Evolutionary conservation across 1,284 basidiomycete species (phyloP), one percentile per base, ranked within the genome.

Genomic region (Exsudoporus floridanus): DNA sequence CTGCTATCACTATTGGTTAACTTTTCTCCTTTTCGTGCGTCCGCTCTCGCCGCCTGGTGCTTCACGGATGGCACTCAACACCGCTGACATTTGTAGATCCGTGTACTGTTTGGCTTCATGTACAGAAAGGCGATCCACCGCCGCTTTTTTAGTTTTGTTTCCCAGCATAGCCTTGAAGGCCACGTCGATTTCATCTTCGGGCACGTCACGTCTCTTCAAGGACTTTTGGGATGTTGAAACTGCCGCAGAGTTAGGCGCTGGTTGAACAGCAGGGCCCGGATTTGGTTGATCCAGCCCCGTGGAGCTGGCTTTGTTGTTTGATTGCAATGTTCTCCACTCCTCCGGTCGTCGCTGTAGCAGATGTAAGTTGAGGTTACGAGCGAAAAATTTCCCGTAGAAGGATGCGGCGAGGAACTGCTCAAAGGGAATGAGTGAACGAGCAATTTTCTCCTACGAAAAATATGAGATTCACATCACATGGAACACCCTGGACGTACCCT

Each of bases 371-470:
- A 97, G 75, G 63, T 85, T 88, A 37, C 86, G 80, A 35, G 83
- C 80, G 61, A 97, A 92, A 75, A 85, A 96, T 66, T 90, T 92
- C 35, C 93, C 94, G 62, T 86, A 96, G 64, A 80, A 86, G 2
- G 89, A 92, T 7, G 78, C 84, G 1, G 84, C 81, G 19, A 98
- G 80, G 18, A 75, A 74, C 25, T 82, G 79, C 57, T 93, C 88
- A 51, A 90, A 79, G 1, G 80, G 73, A 25, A 92, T 73, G 10
- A 96, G 73, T 12, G 88, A 88, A 14, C 83, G 82, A 1, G 90
- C 93, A 46, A 98, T 92, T 71, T 94, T 95, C 73, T 96, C 93
- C 89, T 93, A 60, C 34, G 23, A 19, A n/a, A 49, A n/a, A 46
- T 37, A 35, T 54, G 39, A 66, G 52, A 49, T 44, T 35, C 31